Evolutionary conservation across 2,329 filamentous ascomycete species (phyloP), one percentile per base, ranked within the genome.

Genomic region (Calonectria henricotiae): DNA sequence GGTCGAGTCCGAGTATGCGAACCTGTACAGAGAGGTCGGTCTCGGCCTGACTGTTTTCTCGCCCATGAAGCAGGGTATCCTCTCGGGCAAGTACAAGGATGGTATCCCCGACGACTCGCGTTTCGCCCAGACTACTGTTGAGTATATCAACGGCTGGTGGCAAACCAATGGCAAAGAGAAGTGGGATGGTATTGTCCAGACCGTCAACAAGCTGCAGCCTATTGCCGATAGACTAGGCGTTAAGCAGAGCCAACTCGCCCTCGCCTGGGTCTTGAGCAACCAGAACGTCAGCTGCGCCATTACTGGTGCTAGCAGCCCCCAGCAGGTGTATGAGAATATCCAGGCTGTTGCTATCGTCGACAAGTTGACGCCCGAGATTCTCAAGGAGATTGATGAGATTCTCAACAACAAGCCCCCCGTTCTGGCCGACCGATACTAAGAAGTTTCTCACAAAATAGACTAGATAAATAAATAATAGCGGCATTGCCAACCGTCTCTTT

Each of bases 41-140:
- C 84, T 90, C 1, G 91, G 91, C 4, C 82, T 92, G 44, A 92
- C 91, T 13, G 87, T 89, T 69, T 93, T 88, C 82, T 90, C 87
- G 3, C 91, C 91, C 1, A 82, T 93, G 76, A 79, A 79, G 51
- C 78, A 82, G 62, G 91, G 91, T 23, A 85, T 92, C 70, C 82
- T 93, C 71, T 90, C 89, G 0, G 91, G 91, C 55, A 93, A 93
- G 81, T 93, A 93, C 82, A 90, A 89, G 79, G 82, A 91, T 74
- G 89, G 88, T 32, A 88, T 91, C 46, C 89, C 90, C 5, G 82
- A 86, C 4, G 87, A 87, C 71, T 90, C 88, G n/a, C 85, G 91
- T 32, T 84, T 91, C 68, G 86, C 86, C 13, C 85, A 86, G 75
- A 86, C 86, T 47, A 83, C 87, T 62, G 86, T 91, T 70, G 84